Conservation (phyloP, 202 grass and related monocot genomes). For the Setaria viridis region DNA sequence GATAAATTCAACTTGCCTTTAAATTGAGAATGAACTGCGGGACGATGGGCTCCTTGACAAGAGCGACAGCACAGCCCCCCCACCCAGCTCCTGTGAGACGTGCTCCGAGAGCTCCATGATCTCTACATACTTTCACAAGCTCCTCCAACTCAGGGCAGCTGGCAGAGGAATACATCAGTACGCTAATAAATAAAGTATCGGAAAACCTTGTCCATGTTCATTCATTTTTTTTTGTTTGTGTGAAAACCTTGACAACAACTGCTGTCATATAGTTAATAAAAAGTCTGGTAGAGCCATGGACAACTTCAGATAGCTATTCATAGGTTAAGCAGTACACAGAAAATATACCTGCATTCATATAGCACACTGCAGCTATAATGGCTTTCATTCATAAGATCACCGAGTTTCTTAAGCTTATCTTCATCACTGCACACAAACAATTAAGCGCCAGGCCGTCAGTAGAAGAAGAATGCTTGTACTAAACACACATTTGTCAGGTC, state of each 20-base stretch:
- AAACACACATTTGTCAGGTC: background rate
- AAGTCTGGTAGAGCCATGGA: background rate
- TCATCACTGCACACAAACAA: constrained; percentile 60
- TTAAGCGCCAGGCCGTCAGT: background rate
- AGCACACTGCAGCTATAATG: constrained; percentile 93
- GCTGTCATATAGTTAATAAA: background rate
- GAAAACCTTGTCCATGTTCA: background rate
- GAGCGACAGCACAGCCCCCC: constrained; percentile 89
- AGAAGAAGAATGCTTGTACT: background rate
- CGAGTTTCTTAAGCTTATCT: constrained; percentile 77
- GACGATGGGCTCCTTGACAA: constrained; percentile 88
- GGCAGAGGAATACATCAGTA: constrained; percentile 9
- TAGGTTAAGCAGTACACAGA: background rate
- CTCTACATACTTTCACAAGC: constrained; percentile 86
- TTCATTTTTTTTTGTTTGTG: background rate
- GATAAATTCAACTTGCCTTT: constrained; percentile 59
- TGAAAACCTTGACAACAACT: background rate
- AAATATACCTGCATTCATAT: constrained; percentile 93
- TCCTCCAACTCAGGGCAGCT: constrained; percentile 97
- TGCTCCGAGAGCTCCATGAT: constrained; percentile 86
- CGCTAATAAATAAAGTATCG: background rate
- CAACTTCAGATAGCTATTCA: background rate
- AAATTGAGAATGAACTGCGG: constrained; percentile 93
- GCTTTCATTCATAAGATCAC: constrained; percentile 96
- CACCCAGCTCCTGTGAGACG: constrained; percentile 95